Base-by-base conservation (phyloP, 176 grass and related monocot genomes). In the Ensete glaucum region DNA sequence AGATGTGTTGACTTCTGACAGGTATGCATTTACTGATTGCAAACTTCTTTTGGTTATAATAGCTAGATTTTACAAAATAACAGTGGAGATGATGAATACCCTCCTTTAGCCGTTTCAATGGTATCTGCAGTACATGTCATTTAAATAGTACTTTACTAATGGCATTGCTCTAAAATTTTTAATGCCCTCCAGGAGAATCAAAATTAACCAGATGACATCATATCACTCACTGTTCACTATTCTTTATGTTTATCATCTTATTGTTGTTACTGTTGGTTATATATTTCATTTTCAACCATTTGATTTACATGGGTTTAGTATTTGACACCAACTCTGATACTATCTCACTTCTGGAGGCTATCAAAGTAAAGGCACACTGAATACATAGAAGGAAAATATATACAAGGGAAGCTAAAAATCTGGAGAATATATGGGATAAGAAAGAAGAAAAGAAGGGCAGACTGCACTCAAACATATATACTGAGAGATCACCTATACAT, bases 21-120 rank as follows among this genome's bases (percentile, higher is more conserved):
- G 77, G 77, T 79, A 69, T 69, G 43, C 56, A 48, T 62, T n/a
- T 65, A 10, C 57, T 56, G 50, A 1, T 15, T 74, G 23, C 27
- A 27, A 17, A 53, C 27, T 29, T 74, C 27, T 55, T 55, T 57
- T 22, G 2, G 27, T 0, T 8, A 13, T 25, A 27, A 26, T 43
- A 74, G 1, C 2, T 24, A 56, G 57, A 19, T 74, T 62, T 7
- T n/a, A 15, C 15, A 17, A 62, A 62, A 15, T 19, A 62, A 17
- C 57, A 19, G 20, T 7, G 1, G 57, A 17, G 15, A 62, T 62
- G 57, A 19, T 62, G 57, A 17, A n/a, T 15, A 19, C 20, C 20
- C 10, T 62, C 9, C 8, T 62, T 62, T 15, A 62, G 54, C 57
- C 9, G 57, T 19, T 19, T 43, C 34, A 43, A 43, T 43, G 34